phyloP scores from a whole-genome alignment of 805 yeast genomes.

The Candida stauntonica region DNA sequence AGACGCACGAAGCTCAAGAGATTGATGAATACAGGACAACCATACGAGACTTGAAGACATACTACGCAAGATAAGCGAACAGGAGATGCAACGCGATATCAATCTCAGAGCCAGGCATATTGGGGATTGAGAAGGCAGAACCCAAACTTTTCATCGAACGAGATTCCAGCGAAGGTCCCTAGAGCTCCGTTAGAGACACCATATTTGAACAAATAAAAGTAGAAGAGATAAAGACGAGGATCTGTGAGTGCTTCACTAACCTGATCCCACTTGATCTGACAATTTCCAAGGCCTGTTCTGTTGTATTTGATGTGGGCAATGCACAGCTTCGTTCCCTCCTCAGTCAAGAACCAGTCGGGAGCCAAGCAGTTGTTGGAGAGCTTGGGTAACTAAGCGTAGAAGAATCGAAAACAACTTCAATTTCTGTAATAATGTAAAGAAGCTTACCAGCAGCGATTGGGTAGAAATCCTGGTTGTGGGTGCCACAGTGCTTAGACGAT shows the following conservation, averaged over 20 bases:
- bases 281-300: constrained; percentile 56
- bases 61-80: constrained; percentile 21
- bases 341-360: constrained; percentile 39
- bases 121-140: constrained; percentile 20
- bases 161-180: constrained; percentile 16
- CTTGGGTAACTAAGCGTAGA: constrained; percentile 49
- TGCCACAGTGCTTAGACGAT: constrained; percentile 50
- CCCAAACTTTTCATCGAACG: constrained; percentile 11
- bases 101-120: constrained; percentile 28
- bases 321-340: constrained; percentile 41
- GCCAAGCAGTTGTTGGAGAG: constrained; percentile 46
- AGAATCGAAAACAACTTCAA: constrained; percentile 51
- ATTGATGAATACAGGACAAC: constrained; percentile 18
- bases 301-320: constrained; percentile 48
- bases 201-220: constrained; percentile 36
- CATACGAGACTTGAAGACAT: constrained; percentile 22
- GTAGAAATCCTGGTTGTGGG: constrained; percentile 34
- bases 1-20: constrained; percentile 26
- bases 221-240: constrained; percentile 42
- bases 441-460: constrained; percentile 53
- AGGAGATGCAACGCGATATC: constrained; percentile 24
- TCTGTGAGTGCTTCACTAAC: constrained; percentile 49
- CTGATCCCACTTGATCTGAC: constrained; percentile 49
- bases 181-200: constrained; percentile 51
- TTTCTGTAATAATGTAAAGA: constrained; percentile 56